Conservation (phyloP, 2,329 filamentous ascomycete genomes). For the Chaetomium olivaceum region DNA sequence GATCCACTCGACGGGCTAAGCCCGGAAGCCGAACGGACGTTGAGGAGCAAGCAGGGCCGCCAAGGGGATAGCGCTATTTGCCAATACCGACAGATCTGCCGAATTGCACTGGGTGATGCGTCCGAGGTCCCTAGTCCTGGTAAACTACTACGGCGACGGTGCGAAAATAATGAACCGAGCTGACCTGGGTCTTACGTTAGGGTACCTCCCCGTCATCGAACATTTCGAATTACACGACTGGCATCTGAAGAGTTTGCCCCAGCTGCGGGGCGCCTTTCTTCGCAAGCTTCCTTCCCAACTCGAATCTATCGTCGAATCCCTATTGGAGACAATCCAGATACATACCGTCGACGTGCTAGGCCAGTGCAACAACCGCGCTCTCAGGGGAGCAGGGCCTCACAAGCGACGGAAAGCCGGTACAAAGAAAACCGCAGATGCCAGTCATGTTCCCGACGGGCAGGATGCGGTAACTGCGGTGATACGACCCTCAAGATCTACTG, state of each 20-base stretch:
- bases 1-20: not conserved
- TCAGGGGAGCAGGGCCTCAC: not conserved
- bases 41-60: not conserved
- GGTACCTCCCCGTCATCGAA: not conserved
- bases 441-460: not conserved
- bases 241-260: not conserved
- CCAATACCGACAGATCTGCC: not conserved
- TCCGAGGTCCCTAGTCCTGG: not conserved
- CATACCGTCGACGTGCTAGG: not conserved
- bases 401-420: not conserved
- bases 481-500: not conserved
- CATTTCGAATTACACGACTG: not conserved
- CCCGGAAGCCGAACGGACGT: not conserved
- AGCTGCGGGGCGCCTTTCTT: not conserved
- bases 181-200: not conserved
- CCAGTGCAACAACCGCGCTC: not conserved
- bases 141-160: not conserved
- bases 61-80: not conserved
- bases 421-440: not conserved
- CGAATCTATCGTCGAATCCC: not conserved
- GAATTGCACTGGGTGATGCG: not conserved
- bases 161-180: not conserved
- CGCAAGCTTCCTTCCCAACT: not conserved
- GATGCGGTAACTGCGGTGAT: not conserved
- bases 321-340: not conserved